These are phyloP conservation scores for Globisporangium okanoganense DNA, from an alignment of 352 stramenopile genomes.

Conservation along the genomic window DNA sequence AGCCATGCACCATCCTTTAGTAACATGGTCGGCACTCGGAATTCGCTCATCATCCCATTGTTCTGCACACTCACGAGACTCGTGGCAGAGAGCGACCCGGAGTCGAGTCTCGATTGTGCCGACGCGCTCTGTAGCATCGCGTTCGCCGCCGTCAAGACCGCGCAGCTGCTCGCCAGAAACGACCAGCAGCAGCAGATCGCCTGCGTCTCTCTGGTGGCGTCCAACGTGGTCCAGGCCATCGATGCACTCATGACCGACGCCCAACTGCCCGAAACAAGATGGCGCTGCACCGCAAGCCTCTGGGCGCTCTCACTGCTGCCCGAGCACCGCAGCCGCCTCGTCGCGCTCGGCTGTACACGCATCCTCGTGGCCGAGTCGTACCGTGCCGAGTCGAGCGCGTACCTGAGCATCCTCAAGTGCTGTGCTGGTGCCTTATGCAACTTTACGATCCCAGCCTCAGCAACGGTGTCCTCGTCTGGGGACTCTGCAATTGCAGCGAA, in stretches of 20 bases:
- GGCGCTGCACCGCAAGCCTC: conserved; percentile 54
- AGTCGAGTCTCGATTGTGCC: conserved; percentile 56
- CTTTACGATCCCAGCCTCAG: conserved; percentile 31
- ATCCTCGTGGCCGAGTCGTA: conserved; percentile 46
- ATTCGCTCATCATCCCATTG: conserved; percentile 29
- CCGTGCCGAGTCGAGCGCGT: conserved; percentile 16
- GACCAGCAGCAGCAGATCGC: background rate
- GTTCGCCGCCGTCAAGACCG: conserved; percentile 22
- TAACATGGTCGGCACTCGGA: conserved; percentile 12
- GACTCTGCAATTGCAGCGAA: conserved; percentile 27
- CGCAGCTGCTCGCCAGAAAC: background rate
- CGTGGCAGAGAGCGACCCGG: conserved; percentile 22
- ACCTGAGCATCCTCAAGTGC: conserved; percentile 42
- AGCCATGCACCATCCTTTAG: conserved; percentile 36
- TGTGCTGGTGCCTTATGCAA: conserved; percentile 62
- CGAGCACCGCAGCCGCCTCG: conserved; percentile 39
- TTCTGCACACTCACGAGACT: conserved; percentile 41
- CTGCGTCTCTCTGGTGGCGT: conserved; percentile 25
- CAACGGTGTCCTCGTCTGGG: conserved; percentile 2
- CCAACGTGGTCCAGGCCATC: conserved; percentile 36
- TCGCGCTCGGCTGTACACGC: conserved; percentile 40
- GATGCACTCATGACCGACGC: conserved; percentile 27
- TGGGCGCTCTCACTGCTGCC: conserved; percentile 46
- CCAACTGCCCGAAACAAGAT: conserved; percentile 49
- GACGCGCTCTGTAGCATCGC: conserved; percentile 59